Evolutionary conservation across 768 basidiomycete species (phyloP), one percentile per base, ranked within the genome.

Genomic region (Hypholoma fasciculare): DNA sequence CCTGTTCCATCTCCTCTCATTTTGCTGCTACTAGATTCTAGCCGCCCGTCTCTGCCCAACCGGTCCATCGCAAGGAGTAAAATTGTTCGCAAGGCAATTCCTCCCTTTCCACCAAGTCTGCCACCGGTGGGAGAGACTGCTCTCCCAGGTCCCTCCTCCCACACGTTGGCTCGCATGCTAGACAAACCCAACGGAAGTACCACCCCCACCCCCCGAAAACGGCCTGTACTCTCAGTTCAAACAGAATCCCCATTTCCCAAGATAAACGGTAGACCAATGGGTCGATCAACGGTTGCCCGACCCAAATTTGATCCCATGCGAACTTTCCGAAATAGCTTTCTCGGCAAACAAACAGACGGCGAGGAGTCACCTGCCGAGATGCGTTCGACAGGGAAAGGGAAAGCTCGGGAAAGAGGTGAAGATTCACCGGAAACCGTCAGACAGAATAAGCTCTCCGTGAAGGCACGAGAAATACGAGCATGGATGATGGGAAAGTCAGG

Each of bases 401-500:
- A 55, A 27, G 62, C 51, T 1, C 34, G 36, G 19, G 44, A 34
- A 34, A 34, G 34, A 20, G 57, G 13, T 13, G 36, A 43, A 19
- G 57, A 58, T 9, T 44, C 47, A 19, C 44, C 30, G 36, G 56
- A 61, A 13, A 53, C 61, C 20, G 49, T 48, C 30, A 55, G 49
- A 26, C 61, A 61, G 23, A 58, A 49, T 40, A 60, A 57, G 16
- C 40, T 61, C 9, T 46, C 63, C n/a, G 27, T 58, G 3, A 65
- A 63, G 43, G 59, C 58, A 17, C 61, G 54, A 26, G 65, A 65
- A 30, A 65, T 68, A 46, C 61, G 63, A 8, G 61, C 58, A 27
- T 69, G 67, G 67, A 53, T 66, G 62, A 63, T 51, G 55, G 63
- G 63, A 14, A 68, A 62, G 42, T 62, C 63, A 36, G 60, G 61